Base-by-base conservation (phyloP, 2,329 filamentous ascomycete genomes). In the Ophiosphaerella korrae region DNA sequence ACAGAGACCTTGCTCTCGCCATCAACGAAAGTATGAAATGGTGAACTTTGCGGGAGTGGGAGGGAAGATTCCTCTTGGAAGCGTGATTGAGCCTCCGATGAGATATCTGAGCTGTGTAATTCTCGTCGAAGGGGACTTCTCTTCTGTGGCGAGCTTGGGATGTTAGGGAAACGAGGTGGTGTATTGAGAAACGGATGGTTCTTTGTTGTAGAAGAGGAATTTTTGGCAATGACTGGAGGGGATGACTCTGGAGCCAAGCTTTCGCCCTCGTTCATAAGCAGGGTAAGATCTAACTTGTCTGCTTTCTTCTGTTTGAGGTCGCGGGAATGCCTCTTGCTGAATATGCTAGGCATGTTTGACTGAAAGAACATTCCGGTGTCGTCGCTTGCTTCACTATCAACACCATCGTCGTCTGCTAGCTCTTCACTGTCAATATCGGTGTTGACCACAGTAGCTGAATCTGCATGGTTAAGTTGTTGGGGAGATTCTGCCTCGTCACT, bases 281-380 rank as follows among this genome's bases (percentile, higher is more conserved):
- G 50, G 2, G 68, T 68, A 3, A 74, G 52, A 45, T 71, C 68
- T 7, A 67, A 29, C 35, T 72, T 69, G 16, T 69, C 64, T 9
- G 50, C 50, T 29, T 61, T 63, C 32, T 57, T 53, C 29, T 55
- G 56, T 43, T 62, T 63, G 6, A 46, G 54, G n/a, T 71, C 60
- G 1, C 44, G 32, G 8, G 57, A 58, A 8, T 55, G 61, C 39
- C 63, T 62, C 14, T 62, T 63, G 8, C 64, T 60, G 45, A 62
- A 68, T 8, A 66, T 48, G 35, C 50, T 58, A 12, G 70, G 68
- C 46, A 67, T 53, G 18, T 70, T 68, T 2, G 63, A 60, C 24
- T 71, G 65, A 54, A 74, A 75, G 48, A 74, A 75, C 55, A 73
- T 63, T 21, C 72, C 72, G 16, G 68, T 73, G 42, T 74, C 66